These are phyloP conservation scores for Globisporangium camurandrum DNA, from an alignment of 352 stramenopile species.

Conservation along the genomic window DNA sequence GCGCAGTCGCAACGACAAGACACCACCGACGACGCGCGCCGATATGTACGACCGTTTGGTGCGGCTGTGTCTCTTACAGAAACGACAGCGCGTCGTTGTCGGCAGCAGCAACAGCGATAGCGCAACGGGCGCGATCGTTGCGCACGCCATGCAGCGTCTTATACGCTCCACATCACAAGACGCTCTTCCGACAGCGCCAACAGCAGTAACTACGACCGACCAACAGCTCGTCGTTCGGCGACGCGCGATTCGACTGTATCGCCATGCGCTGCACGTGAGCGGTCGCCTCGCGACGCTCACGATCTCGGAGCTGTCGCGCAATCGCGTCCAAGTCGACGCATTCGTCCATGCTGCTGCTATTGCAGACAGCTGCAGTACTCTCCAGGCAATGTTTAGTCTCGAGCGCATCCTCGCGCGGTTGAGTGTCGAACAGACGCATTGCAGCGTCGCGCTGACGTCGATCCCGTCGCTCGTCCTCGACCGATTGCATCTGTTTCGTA, in stretches of 20 bases:
- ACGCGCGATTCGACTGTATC: constrained; percentile 40
- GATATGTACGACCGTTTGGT: constrained; percentile 70
- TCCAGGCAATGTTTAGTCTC: constrained; percentile 30
- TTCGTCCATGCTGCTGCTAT: constrained; percentile 30
- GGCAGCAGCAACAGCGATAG: background rate
- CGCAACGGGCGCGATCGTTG: too few species aligned
- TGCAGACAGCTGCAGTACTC: constrained; percentile 7
- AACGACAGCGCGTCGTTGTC: background rate
- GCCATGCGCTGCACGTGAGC: constrained; percentile 32
- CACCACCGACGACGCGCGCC: constrained; percentile 27
- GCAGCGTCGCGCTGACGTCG: constrained; percentile 22
- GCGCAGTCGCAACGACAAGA: constrained; percentile 24
- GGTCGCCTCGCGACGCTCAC: constrained; percentile 46
- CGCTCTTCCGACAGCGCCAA: background rate
- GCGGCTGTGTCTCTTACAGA: constrained; percentile 40
- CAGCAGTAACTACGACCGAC: too few species aligned
- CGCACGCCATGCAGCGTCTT: too few species aligned
- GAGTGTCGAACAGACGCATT: constrained; percentile 25
- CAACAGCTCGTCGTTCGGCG: constrained; percentile 41
- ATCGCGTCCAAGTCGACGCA: constrained; percentile 51
- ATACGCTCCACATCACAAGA: too few species aligned
- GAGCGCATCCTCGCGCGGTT: constrained; percentile 50
- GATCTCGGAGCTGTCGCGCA: constrained; percentile 50
- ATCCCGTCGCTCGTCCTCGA: constrained; percentile 49
- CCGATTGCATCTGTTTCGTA: constrained; percentile 44